Conservation (phyloP, 73 alveolate genomes). For the Symbiodinium natans region DNA sequence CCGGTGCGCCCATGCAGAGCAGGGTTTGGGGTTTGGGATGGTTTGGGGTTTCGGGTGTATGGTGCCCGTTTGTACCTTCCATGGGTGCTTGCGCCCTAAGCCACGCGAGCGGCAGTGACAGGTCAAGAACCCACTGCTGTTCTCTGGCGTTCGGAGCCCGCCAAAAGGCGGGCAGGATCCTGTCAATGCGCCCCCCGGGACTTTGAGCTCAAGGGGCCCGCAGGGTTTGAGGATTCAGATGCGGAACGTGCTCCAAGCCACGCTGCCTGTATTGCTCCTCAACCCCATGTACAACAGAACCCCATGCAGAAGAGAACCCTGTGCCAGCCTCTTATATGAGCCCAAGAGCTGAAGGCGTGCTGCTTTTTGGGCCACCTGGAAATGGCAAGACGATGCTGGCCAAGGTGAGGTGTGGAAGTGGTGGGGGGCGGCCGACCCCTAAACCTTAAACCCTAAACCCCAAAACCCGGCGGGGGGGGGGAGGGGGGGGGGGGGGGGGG, state of each 20-base stretch:
- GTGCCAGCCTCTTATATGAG: neutral
- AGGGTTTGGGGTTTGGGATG: neutral
- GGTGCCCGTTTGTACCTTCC: too few species aligned
- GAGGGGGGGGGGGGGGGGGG: too few species aligned
- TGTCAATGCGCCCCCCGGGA: too few species aligned
- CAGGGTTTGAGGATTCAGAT: neutral
- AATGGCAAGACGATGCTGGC: slow-evolving; percentile 97
- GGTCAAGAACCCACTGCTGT: slow-evolving; percentile 55
- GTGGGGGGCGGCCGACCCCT: neutral
- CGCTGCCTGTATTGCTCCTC: neutral
- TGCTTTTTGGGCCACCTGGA: slow-evolving; percentile 97
- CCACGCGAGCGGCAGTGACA: too few species aligned
- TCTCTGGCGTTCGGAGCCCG: slow-evolving; percentile 53
- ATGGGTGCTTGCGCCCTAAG: too few species aligned
- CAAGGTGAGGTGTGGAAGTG: slow-evolving; percentile 85
- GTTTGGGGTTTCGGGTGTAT: too few species aligned
- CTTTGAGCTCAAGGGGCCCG: too few species aligned
- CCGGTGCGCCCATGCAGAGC: slow-evolving; percentile 15
- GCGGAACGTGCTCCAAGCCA: neutral
- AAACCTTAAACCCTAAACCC: neutral
- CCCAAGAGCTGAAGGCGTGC: too few species aligned
- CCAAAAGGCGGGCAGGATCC: neutral
- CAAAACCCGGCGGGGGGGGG: too few species aligned
- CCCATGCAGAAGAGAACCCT: neutral
- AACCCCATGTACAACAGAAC: neutral